phyloP scores from a whole-genome alignment of 31 red algal genomes.

The Porphyra umbilicalis region DNA sequence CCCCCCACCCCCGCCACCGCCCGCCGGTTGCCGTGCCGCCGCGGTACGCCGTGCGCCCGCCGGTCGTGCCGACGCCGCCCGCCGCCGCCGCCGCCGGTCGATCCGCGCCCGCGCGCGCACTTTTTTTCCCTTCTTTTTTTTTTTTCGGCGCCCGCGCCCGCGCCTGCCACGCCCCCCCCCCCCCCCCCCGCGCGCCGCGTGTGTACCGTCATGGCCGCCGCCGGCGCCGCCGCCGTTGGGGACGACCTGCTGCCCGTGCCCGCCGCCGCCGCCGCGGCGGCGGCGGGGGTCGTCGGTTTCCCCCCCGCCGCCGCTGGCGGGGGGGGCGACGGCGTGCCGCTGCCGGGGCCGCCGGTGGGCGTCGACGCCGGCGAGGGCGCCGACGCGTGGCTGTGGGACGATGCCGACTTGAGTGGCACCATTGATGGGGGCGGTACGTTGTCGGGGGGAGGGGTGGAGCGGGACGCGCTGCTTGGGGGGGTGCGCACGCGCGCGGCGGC shows the following conservation, averaged over 20 bases:
- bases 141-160: not conserved
- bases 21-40: not conserved
- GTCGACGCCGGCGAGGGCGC: not conserved
- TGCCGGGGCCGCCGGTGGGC: too few species aligned
- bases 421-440: not conserved
- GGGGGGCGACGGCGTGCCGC: too few species aligned
- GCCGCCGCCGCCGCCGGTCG: too few species aligned
- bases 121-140: not conserved
- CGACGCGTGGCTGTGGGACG: not conserved
- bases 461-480: not conserved
- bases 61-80: not conserved
- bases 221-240: not conserved
- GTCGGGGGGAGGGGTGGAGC: not conserved
- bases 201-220: not conserved
- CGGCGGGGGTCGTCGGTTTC: too few species aligned
- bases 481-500: too few species aligned
- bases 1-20: not conserved
- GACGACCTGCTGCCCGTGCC: not conserved
- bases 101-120: not conserved
- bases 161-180: too few species aligned
- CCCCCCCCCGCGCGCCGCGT: not conserved
- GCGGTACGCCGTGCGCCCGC: too few species aligned
- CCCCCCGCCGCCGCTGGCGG: too few species aligned
- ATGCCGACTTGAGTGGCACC: not conserved
- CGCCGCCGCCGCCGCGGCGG: not conserved